Evolutionary conservation across 78 protist genomes (phyloP).

Genomic region (Planoprotostelium fungivorum): DNA sequence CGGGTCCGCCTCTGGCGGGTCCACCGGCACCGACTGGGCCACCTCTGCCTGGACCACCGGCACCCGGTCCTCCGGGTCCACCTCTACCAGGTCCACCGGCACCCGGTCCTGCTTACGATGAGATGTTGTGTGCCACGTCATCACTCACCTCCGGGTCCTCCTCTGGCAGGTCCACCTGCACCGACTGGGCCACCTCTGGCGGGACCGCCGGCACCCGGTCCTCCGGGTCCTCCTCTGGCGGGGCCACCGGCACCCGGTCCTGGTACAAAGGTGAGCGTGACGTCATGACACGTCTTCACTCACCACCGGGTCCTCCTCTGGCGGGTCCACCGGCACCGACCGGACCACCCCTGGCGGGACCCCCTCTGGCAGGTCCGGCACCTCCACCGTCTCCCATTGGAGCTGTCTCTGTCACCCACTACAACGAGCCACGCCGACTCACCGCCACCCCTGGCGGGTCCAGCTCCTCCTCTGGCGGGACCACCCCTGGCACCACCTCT

Average conservation of each 20-base stretch:
- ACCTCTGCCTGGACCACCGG: slow-evolving; percentile 16
- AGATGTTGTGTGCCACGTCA: slow-evolving; percentile 7
- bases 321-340: background rate
- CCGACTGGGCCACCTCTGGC: slow-evolving; percentile 9
- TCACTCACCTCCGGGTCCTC: slow-evolving; percentile 7
- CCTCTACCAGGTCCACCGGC: slow-evolving; percentile 25
- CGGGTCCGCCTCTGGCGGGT: slow-evolving; percentile 3
- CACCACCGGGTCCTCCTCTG: slow-evolving; percentile 17
- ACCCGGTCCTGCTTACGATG: no score
- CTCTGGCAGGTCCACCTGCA: background rate
- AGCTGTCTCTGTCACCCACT: no score
- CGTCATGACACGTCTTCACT: no score
- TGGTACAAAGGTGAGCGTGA: no score
- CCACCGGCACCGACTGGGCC: slow-evolving; percentile 6
- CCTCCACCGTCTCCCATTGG: no score
- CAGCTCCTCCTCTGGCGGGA: slow-evolving; percentile 8
- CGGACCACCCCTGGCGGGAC: slow-evolving; percentile 6
- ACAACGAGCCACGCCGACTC: no score
- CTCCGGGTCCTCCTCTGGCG: slow-evolving; percentile 20
- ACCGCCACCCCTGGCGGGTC: background rate
- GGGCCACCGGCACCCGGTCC: background rate
- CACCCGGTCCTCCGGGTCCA: slow-evolving; percentile 34
- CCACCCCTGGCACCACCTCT: slow-evolving; percentile 21
- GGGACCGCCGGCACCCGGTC: slow-evolving; percentile 7
- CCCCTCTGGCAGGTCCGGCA: slow-evolving; percentile 2